Conservation (phyloP, 306 rosid genomes). For the Lathyrus oleraceus region DNA sequence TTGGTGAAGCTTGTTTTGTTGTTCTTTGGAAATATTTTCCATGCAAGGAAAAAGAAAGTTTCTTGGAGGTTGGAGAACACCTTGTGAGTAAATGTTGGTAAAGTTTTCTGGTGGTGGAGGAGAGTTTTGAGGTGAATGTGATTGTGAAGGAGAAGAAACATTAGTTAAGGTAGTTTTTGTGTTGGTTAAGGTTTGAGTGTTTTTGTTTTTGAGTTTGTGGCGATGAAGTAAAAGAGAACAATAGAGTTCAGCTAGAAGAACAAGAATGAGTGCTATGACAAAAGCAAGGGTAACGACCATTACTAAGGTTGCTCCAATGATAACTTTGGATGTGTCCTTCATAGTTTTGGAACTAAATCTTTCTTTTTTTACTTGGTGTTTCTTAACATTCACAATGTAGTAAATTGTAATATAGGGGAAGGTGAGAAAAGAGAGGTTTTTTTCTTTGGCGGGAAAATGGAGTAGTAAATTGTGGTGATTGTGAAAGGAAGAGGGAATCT, state of each 20-base stretch:
- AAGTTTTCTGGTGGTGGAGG: slow-evolving; percentile 39
- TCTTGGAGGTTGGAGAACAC: slow-evolving; percentile 84
- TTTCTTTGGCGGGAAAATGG: slow-evolving; percentile 66
- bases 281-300: slow-evolving; percentile 82
- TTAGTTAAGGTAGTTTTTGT: neutral
- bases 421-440: neutral
- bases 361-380: slow-evolving; percentile 8
- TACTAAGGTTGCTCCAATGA: slow-evolving; percentile 83
- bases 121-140: slow-evolving; percentile 20
- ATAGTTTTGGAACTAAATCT: neutral
- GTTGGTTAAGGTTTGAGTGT: slow-evolving; percentile 20
- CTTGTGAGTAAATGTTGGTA: slow-evolving; percentile 58
- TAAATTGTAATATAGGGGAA: slow-evolving; percentile 36
- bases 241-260: slow-evolving; percentile 85
- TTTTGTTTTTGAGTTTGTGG: slow-evolving; percentile 54
- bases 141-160: slow-evolving; percentile 32
- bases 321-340: slow-evolving; percentile 87
- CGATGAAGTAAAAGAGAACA: slow-evolving; percentile 87
- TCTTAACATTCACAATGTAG: neutral
- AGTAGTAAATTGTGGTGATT: slow-evolving; percentile 11
- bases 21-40: slow-evolving; percentile 24
- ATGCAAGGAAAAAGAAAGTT: slow-evolving; percentile 60
- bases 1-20: slow-evolving; percentile 38
- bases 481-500: slow-evolving; percentile 38
- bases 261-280: slow-evolving; percentile 74